These are phyloP conservation scores for Rhizoclosmatium globosum DNA, from an alignment of 192 early-diverging fungal genomes.

Conservation along the genomic window DNA sequence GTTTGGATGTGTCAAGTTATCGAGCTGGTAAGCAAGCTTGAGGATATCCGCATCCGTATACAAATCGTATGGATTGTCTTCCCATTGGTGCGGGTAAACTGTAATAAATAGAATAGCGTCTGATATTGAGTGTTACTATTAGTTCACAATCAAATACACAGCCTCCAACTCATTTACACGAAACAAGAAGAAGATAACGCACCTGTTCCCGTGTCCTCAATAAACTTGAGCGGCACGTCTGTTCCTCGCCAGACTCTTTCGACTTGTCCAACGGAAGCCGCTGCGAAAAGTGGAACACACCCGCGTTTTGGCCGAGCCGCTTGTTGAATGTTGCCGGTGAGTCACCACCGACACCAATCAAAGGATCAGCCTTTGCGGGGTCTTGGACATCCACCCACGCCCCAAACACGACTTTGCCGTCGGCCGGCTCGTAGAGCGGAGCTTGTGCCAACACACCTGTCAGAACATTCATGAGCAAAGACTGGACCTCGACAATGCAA, in stretches of 20 bases:
- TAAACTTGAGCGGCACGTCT: conserved; percentile 23
- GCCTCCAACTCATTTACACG: background rate
- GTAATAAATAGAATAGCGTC: conserved; percentile 43
- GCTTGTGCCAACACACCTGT: too few species aligned
- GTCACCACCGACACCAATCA: conserved; percentile 35
- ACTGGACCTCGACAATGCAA: too few species aligned
- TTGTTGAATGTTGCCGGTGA: conserved; percentile 48
- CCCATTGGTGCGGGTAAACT: conserved; percentile 19
- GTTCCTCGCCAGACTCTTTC: conserved; percentile 2
- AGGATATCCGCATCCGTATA: conserved; percentile 31
- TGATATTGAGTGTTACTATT: background rate
- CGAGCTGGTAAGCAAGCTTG: conserved; percentile 46
- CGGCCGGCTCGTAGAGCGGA: conserved; percentile 45
- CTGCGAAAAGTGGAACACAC: conserved; percentile 47
- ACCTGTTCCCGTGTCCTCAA: conserved; percentile 32
- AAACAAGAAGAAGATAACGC: background rate
- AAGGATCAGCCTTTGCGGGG: background rate
- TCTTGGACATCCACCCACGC: conserved; percentile 45
- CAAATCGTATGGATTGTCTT: background rate
- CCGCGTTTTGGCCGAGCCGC: conserved; percentile 45
- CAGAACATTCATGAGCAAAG: too few species aligned
- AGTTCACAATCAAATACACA: too few species aligned
- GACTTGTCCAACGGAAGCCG: conserved; percentile 37
- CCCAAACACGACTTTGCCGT: conserved; percentile 42
- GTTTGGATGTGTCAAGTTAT: conserved; percentile 31